A percentile compares a stretch with the other conserved stretches of the same genome.
Evolutionary conservation across 306 rosid species (phyloP).

Genomic region (Cyamopsis tetragonoloba): DNA sequence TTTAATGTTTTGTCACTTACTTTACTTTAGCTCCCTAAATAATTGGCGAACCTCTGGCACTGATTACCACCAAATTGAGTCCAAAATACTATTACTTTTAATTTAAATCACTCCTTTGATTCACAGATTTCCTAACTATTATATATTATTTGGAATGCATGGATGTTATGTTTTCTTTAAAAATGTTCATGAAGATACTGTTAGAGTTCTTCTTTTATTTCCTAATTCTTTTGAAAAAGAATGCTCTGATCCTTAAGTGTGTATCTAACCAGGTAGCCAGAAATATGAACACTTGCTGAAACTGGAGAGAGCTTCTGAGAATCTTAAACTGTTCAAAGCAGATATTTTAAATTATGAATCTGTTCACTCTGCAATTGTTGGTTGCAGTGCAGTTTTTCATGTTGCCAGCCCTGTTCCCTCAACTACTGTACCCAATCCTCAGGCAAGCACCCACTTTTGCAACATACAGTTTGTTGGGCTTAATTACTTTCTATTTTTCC

Average conservation of each 20-base stretch:
- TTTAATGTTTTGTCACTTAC: too few species aligned
- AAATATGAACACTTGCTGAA: slow-evolving; percentile 37
- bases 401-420: slow-evolving; percentile 56
- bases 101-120: neutral
- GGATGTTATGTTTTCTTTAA: neutral
- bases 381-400: slow-evolving; percentile 49
- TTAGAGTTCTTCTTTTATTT: neutral
- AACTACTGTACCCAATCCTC: slow-evolving; percentile 26
- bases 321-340: slow-evolving; percentile 40
- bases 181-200: neutral
- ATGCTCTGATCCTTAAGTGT: neutral
- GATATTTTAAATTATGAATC: slow-evolving; percentile 36
- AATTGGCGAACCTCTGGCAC: too few species aligned
- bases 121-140: neutral
- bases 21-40: too few species aligned
- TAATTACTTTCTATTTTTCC: neutral
- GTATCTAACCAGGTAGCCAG: slow-evolving; percentile 23
- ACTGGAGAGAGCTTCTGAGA: slow-evolving; percentile 36
- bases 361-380: slow-evolving; percentile 35
- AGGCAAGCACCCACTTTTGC: slow-evolving; percentile 19
- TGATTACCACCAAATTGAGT: neutral
- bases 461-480: neutral
- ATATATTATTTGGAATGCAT: neutral
- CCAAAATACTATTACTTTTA: neutral
- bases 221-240: neutral